These are phyloP conservation scores for Hanseniaspora uvarum DNA, from an alignment of 1,139 yeast genomes.

Conservation along the genomic window DNA sequence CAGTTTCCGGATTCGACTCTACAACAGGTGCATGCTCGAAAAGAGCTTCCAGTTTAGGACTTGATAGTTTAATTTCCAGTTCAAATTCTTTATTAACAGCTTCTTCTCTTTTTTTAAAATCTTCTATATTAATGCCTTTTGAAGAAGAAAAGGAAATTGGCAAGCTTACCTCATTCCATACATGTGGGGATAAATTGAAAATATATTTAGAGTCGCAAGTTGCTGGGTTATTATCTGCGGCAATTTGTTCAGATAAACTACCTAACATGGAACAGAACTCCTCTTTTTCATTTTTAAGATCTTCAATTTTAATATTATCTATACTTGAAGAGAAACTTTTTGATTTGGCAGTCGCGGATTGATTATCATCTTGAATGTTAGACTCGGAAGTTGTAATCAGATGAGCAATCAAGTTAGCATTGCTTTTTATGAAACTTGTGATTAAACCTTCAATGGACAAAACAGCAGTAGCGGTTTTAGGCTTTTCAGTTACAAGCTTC, in stretches of 20 bases:
- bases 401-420: slow-evolving; percentile 48
- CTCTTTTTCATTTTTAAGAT: slow-evolving; percentile 18
- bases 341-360: neutral
- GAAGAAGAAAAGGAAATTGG: neutral
- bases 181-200: slow-evolving; percentile 18
- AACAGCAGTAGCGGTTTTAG: slow-evolving; percentile 51
- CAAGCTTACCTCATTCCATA: neutral
- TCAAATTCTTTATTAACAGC: slow-evolving; percentile 18
- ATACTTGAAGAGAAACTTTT: neutral
- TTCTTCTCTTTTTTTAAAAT: slow-evolving; percentile 19
- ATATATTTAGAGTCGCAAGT: slow-evolving; percentile 21
- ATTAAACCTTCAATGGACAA: slow-evolving; percentile 42
- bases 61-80: neutral
- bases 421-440: slow-evolving; percentile 48
- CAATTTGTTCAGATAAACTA: neutral
- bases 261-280: neutral
- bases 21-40: neutral
- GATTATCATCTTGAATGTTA: slow-evolving; percentile 20
- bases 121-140: slow-evolving; percentile 11
- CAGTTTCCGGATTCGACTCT: neutral
- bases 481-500: slow-evolving; percentile 47
- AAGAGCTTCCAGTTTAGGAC: neutral
- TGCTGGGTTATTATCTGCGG: neutral
- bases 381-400: slow-evolving; percentile 35
- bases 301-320: slow-evolving; percentile 14